Evolutionary conservation across 371 early-diverging fungal genomes (phyloP), one percentile per base, ranked within the genome.

Genomic region (Mortierella sp.): DNA sequence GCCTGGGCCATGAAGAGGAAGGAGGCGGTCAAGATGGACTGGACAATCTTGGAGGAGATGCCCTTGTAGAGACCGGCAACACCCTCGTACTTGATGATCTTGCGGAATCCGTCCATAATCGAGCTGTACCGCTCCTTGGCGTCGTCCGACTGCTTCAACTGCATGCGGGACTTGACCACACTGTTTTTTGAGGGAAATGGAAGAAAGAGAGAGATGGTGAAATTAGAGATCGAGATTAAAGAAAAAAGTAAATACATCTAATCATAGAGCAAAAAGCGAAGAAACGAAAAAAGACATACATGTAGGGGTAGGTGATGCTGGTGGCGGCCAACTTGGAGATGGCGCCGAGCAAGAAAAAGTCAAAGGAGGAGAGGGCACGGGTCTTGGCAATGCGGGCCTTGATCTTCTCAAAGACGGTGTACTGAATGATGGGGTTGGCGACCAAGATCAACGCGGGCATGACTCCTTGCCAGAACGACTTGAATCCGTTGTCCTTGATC

Each of bases 371-470:
- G 47, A 98, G 90, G 16, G 78, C 68, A 26, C 85, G 84, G 5
- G 85, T 85, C 83, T 90, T 91, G 44, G 88, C 77, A 16, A 94
- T 69, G 73, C 87, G 87, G 71, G 89, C 91, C 92, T 96, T 96
- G 79, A 96, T 77, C 88, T 95, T 95, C 88, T 99, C 99, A 91
- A 97, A 99, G 9, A 94, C 95, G 9, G 98, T 97, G 88, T 97
- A 98, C 89, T 99, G 98, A 83, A 99, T 98, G 75, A 97, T 95
- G 55, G 99, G 99, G 90, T 99, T 99, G 87, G 94, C 94, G 72
- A 99, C 99, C 79, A 99, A 91, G 72, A 98, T 94, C 84, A 99
- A 89, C 67, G 98, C 98, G 34, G 98, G 98, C 47, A 93, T 86
- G 22, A 95, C 89, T 66, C 98, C 98, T 73, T 95, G 92, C 92